A percentile compares a stretch with the other conserved stretches of the same genome.
These are phyloP conservation scores for Scenedesmus sp. DNA, from an alignment of 163 green algal genomes.

Conservation along the genomic window DNA sequence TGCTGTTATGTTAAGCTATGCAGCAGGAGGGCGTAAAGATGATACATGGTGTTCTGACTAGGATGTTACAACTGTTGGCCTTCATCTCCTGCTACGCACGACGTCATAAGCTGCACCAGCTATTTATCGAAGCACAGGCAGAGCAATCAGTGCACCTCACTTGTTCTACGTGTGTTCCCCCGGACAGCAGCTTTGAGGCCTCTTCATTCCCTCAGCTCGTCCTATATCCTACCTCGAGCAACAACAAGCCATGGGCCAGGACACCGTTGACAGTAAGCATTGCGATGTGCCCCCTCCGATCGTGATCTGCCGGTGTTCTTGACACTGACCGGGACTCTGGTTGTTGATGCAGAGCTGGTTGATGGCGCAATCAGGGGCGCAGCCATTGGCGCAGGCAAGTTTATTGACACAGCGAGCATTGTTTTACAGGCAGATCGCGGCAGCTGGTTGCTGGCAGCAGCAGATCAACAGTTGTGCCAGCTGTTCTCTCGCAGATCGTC, in stretches of 20 bases:
- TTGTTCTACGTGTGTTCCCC: not conserved
- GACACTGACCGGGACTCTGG: not conserved
- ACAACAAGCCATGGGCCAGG: not conserved
- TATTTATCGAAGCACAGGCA: not conserved
- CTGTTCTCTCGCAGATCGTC: not conserved
- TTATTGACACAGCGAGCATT: not conserved
- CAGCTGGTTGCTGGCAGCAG: not conserved
- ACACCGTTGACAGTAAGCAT: not conserved
- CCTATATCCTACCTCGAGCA: not conserved
- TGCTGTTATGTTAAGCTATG: no score
- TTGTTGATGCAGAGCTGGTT: not conserved
- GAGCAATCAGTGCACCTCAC: not conserved
- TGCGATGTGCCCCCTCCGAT: not conserved
- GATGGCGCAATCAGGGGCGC: conserved; percentile 8
- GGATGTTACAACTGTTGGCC: not conserved
- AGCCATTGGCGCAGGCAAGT: conserved; percentile 33
- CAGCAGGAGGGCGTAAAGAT: not conserved
- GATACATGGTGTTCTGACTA: not conserved
- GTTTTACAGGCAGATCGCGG: not conserved
- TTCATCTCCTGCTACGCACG: not conserved
- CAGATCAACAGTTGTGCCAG: not conserved
- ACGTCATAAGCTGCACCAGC: not conserved
- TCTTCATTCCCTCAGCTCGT: not conserved
- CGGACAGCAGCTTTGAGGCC: not conserved
- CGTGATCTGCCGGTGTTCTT: not conserved